Conservation (phyloP, 2,329 filamentous ascomycete genomes). For the Colletotrichum plurivorum region DNA sequence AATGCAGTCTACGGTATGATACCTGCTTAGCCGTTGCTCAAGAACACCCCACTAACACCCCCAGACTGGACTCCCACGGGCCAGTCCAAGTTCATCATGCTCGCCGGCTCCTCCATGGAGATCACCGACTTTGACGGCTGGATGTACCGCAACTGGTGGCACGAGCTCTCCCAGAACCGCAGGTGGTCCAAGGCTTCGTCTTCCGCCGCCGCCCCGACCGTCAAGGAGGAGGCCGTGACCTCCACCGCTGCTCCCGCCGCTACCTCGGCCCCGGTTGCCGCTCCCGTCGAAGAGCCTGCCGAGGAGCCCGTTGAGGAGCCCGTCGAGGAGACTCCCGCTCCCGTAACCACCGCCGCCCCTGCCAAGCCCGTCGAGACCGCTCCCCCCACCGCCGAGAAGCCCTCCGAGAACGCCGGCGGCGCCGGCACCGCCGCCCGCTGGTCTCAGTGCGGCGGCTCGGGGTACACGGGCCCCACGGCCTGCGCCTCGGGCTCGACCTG, state of each 20-base stretch:
- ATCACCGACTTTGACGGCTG: conserved; percentile 64
- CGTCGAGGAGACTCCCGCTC: too few species aligned
- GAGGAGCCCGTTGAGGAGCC: neutral
- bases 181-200: conserved; percentile 42
- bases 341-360: too few species aligned
- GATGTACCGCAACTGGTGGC: conserved; percentile 64
- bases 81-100: conserved; percentile 59
- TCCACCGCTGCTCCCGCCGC: neutral
- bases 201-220: neutral
- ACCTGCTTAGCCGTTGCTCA: conserved; percentile 33
- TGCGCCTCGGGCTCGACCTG: conserved; percentile 54
- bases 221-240: conserved; percentile 10
- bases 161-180: conserved; percentile 48
- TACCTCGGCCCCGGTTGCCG: neutral
- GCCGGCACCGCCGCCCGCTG: conserved; percentile 46
- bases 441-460: conserved; percentile 54
- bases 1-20: conserved; percentile 1
- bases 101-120: conserved; percentile 55
- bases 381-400: neutral
- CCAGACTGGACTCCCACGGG: conserved; percentile 61
- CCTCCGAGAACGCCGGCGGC: neutral
- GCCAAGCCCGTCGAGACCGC: neutral
- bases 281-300: neutral
- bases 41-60: neutral
- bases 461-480: conserved; percentile 52